Base-by-base conservation (phyloP, 1,284 basidiomycete species). In the Microbotryomycetes sp. region DNA sequence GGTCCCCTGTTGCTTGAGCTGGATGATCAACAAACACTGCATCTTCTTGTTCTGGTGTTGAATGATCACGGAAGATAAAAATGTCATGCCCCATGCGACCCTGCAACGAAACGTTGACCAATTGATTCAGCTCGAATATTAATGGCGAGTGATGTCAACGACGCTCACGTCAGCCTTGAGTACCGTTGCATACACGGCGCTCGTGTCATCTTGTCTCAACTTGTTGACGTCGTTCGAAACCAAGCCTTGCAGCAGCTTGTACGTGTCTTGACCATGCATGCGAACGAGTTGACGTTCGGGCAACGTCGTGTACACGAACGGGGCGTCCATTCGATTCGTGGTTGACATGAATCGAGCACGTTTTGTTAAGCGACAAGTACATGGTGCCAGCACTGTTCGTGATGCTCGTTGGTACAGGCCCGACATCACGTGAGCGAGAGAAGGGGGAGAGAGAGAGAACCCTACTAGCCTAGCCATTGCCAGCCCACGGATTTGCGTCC, bases 31-130 rank as follows among this genome's bases (percentile, higher is more conserved):
- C 77, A 58, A 88, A 77, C 74, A 84, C 89, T 36, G 80, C 82
- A 47, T 75, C 79, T 64, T 80, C 78, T 29, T 79, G 82, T 50
- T 36, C 50, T 3, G 32, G 42, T 19, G 59, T 31, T 31, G 7
- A 12, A 31, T 28, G n/a, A 47, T 49, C 42, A 48, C 36, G 85
- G 74, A 92, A 89, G 60, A 94, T 80, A 76, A 97, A 92, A 47
- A 86, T 79, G 74, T 97, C 92, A 72, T 92, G 86, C 36, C 97
- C 79, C 30, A 97, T 85, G 71, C 93, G 83, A 48, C 96, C 96
- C 88, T 96, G 74, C 9, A 26, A 26, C 28, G 22, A 53, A 23
- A 63, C 28, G 30, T 53, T 25, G 15, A n/a, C 47, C 19, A 49
- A 48, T 23, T 1, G 9, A 32, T 31, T 26, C 47, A 31, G 12